Conservation (phyloP, 495 filamentous ascomycete species). For the Aspergillus haitiensis region DNA sequence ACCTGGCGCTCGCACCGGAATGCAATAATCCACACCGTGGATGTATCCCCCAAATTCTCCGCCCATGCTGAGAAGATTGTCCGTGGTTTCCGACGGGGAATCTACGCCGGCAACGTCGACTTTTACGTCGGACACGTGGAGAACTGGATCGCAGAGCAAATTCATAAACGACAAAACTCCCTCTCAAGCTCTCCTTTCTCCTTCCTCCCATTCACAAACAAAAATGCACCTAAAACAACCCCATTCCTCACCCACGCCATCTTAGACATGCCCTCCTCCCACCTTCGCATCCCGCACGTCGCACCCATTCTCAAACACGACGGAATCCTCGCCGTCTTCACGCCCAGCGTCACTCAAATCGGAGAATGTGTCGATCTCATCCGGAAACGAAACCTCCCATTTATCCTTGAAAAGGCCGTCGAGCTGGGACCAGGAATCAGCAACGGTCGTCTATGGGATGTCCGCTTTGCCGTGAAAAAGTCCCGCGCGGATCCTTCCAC, state of each 20-base stretch:
- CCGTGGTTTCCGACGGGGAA: conserved; percentile 62
- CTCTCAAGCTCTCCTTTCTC: conserved; percentile 20
- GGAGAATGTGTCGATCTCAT: conserved; percentile 57
- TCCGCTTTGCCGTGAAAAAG: conserved; percentile 53
- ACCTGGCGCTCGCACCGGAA: conserved; percentile 53
- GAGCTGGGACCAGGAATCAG: conserved; percentile 62
- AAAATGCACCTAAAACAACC: conserved; percentile 4
- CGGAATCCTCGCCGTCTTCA: conserved; percentile 66
- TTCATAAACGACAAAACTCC: conserved; percentile 29
- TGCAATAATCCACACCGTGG: conserved; percentile 71
- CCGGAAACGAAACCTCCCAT: conserved; percentile 49
- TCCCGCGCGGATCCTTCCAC: conserved; percentile 44
- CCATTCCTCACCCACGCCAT: conserved; percentile 67
- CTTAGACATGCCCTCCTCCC: conserved; percentile 66
- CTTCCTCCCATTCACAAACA: conserved; percentile 21
- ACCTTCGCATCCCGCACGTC: conserved; percentile 59
- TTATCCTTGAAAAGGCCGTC: conserved; percentile 61
- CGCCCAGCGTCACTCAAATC: conserved; percentile 77
- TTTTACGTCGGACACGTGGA: conserved; percentile 69
- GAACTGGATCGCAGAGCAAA: conserved; percentile 58
- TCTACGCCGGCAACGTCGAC: conserved; percentile 65
- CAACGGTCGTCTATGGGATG: conserved; percentile 64
- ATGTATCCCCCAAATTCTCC: conserved; percentile 59
- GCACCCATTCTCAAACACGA: conserved; percentile 56
- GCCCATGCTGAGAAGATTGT: conserved; percentile 60